Conservation (phyloP, 768 basidiomycete species). For the Leccinum fibrillosum region DNA sequence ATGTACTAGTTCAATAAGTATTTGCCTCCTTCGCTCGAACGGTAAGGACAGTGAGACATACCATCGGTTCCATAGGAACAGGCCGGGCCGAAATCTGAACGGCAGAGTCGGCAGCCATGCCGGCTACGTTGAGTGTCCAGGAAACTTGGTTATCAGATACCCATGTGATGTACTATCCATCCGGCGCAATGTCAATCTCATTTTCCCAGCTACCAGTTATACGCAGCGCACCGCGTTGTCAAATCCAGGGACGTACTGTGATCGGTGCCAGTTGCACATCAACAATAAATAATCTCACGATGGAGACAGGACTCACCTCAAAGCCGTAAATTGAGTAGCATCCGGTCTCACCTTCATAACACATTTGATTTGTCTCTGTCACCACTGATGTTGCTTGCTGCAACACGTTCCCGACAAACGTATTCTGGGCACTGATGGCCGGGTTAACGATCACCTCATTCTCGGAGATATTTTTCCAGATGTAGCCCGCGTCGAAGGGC, state of each 20-base stretch:
- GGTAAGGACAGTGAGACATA: conserved; percentile 30
- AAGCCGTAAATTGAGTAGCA: conserved; percentile 81
- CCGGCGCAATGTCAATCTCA: not conserved
- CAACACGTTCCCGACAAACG: conserved; percentile 61
- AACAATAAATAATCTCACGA: not conserved
- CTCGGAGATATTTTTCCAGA: conserved; percentile 57
- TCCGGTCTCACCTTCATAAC: conserved; percentile 60
- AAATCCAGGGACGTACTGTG: conserved; percentile 49
- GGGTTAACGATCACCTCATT: conserved; percentile 60
- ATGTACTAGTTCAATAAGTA: conserved; percentile 39
- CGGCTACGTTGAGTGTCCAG: conserved; percentile 75
- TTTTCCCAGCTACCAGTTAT: not conserved
- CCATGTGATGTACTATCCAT: conserved; percentile 78
- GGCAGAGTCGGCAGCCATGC: conserved; percentile 57
- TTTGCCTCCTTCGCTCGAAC: not conserved
- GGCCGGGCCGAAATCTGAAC: conserved; percentile 65
- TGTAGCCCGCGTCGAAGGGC: conserved; percentile 76
- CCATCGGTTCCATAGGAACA: conserved; percentile 85
- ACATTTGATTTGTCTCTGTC: conserved; percentile 60
- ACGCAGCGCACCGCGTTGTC: conserved; percentile 52
- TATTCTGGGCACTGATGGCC: conserved; percentile 53
- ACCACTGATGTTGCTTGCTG: conserved; percentile 82
- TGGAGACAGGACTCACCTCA: conserved; percentile 42
- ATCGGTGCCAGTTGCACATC: not conserved
- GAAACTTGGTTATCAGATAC: conserved; percentile 59